These are phyloP conservation scores for Fomitopsis pinicola DNA, from an alignment of 1,284 basidiomycete genomes.

Conservation along the genomic window DNA sequence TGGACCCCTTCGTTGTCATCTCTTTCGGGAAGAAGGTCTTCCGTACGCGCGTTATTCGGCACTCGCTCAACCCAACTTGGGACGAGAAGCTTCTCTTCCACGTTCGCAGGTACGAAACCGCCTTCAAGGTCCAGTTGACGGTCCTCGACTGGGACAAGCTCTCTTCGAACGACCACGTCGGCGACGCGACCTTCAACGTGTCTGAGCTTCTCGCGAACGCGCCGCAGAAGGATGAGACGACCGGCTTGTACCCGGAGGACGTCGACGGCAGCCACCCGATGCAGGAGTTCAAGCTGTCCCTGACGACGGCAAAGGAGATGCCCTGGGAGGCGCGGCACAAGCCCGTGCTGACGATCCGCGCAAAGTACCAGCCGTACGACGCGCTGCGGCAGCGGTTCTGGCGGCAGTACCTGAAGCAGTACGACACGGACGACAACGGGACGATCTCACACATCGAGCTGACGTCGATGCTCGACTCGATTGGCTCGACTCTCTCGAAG, in stretches of 20 bases:
- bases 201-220: constrained; percentile 68
- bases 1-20: constrained; percentile 96
- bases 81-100: constrained; percentile 97
- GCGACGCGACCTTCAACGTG: constrained; percentile 70
- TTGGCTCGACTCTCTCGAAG: constrained; percentile 86
- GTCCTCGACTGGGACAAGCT: constrained; percentile 96
- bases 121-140: constrained; percentile 74
- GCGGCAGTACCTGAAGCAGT: constrained; percentile 87
- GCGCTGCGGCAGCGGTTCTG: constrained; percentile 90
- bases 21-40: constrained; percentile 98
- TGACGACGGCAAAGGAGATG: constrained; percentile 51
- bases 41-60: constrained; percentile 85
- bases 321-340: constrained; percentile 63
- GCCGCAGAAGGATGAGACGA: constrained; percentile 67
- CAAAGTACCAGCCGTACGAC: constrained; percentile 94
- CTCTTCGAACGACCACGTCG: constrained; percentile 84
- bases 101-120: constrained; percentile 82
- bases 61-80: constrained; percentile 89
- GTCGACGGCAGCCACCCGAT: constrained; percentile 55
- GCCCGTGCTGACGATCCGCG: constrained; percentile 60
- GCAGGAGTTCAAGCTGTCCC: constrained; percentile 60
- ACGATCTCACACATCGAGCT: constrained; percentile 83
- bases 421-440: constrained; percentile 86
- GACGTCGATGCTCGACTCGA: constrained; percentile 94
- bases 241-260: constrained; percentile 66